Conservation (phyloP, 129 eudicot genomes). For the Chrysanthemum lavandulifolium region DNA sequence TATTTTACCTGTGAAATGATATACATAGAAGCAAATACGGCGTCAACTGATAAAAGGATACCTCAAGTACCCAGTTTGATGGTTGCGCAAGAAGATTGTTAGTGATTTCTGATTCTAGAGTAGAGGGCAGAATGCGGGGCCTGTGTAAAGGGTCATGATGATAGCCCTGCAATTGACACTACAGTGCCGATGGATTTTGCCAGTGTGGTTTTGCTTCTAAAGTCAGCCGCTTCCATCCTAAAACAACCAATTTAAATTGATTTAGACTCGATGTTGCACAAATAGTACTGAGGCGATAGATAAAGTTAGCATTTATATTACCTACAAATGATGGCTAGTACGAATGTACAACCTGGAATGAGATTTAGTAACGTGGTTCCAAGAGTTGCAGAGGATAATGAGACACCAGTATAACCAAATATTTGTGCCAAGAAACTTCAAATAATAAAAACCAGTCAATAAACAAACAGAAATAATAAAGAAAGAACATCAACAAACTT, state of each 20-base stretch:
- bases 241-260: conserved; percentile 20
- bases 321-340: conserved; percentile 75
- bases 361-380: conserved; percentile 81
- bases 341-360: conserved; percentile 78
- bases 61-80: conserved; percentile 69
- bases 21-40: conserved; percentile 42
- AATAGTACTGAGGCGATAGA: background rate
- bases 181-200: conserved; percentile 69
- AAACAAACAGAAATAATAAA: no score
- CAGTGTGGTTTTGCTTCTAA: conserved; percentile 39
- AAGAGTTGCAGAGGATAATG: conserved; percentile 63
- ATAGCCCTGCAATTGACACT: conserved; percentile 72
- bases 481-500: no score
- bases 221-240: conserved; percentile 68
- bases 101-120: conserved; percentile 19
- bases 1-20: conserved; percentile 59
- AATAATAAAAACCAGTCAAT: background rate
- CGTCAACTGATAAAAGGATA: conserved; percentile 48
- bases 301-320: conserved; percentile 18
- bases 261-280: conserved; percentile 12
- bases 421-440: conserved; percentile 69
- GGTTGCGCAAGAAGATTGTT: conserved; percentile 35
- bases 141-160: conserved; percentile 66
- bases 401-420: conserved; percentile 75
- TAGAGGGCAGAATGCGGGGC: conserved; percentile 44